Base-by-base conservation (phyloP, 2,329 filamentous ascomycete genomes). In the Rhinocladiella similis region DNA sequence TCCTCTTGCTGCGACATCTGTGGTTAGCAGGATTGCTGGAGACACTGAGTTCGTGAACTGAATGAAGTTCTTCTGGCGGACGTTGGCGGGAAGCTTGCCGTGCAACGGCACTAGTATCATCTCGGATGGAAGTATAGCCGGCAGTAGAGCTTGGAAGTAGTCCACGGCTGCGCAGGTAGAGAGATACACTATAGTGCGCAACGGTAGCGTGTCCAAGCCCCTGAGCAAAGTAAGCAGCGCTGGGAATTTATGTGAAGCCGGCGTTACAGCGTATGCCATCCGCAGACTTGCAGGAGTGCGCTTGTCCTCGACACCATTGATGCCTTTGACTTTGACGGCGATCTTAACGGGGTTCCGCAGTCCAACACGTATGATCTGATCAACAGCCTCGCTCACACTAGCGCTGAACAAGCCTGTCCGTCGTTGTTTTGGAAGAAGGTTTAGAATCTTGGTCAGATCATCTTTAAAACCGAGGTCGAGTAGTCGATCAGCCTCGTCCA, bases 81-180 rank as follows among this genome's bases (percentile, higher is more conserved):
- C 90, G 65, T 91, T 91, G 3, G 91, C 85, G 2, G 90, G 88
- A 62, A 96, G 90, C 71, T 97, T 97, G 35, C 94, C 94, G 68
- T 99, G 94, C 0, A 99, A 78, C 0, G 92, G 88, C 6, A 96
- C 82, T 2, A 96, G 75, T 0, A 83, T 77, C 66, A 90, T 90
- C 1, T 81, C 50, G 18, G 62, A 50, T 1, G 88, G 88, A 0
- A 99, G 76, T 5, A 97, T 75, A 1, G 80, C 73, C 0, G 90
- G 89, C 1, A 99, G 78, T 5, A 96, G 78, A 64, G 91, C 83
- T 58, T 92, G 86, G 70, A 96, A 95, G 74, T 97, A 97, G 72
- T 97, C 93, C 58, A 99, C 94, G 0, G 90, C 89, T 29, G 91
- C 92, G 70, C 94, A 97, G 1, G 93, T 97, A 0, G 92, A 95